Evolutionary conservation across 2,329 filamentous ascomycete genomes (phyloP), one percentile per base, ranked within the genome.

Genomic region (Penicillium sp.): DNA sequence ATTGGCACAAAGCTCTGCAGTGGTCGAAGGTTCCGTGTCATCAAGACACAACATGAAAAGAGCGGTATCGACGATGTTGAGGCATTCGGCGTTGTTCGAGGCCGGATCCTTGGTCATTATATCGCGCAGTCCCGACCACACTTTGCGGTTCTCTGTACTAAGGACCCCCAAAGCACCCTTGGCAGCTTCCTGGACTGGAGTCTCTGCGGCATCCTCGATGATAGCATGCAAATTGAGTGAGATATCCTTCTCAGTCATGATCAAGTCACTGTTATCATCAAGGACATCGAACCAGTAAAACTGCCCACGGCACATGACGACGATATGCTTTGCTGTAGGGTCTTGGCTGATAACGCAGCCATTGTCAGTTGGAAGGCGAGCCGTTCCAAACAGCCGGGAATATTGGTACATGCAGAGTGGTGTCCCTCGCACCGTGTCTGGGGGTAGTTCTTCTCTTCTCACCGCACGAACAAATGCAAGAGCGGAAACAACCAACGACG

Each of bases 241-340:
- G 50, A 99, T 84, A 67, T 99, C 94, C 71, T 91, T 93, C 74
- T 97, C 94, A 0, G 88, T 92, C 93, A 97, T 97, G 75, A 99
- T 96, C 52, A 96, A 79, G 72, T 99, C 94, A 6, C 90, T 90
- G 73, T 96, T 96, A 63, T 93, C 88, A 65, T 99, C 94, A 16
- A 99, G 80, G 2, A 97, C 92, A 72, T 99, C 94, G 66, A 99
- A 99, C 93, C 93, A 97, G 75, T 99, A 99, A 68, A 97, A 92
- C 64, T 99, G 94, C 1, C 94, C 94, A 61, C 93, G 90, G 69
- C 91, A 96, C 75, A 97, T 83, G 39, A 97, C 91, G 9, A 97
- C 89, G 33, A 99, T 81, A 72, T 99, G 94, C 76, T 92, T 96
- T 3, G 93, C 91, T n/a, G 87, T 85, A 0, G 92, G 90, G 67